Evolutionary conservation across 2,329 filamentous ascomycete genomes (phyloP).

Genomic region (Lasiodiplodia hormozganensis): DNA sequence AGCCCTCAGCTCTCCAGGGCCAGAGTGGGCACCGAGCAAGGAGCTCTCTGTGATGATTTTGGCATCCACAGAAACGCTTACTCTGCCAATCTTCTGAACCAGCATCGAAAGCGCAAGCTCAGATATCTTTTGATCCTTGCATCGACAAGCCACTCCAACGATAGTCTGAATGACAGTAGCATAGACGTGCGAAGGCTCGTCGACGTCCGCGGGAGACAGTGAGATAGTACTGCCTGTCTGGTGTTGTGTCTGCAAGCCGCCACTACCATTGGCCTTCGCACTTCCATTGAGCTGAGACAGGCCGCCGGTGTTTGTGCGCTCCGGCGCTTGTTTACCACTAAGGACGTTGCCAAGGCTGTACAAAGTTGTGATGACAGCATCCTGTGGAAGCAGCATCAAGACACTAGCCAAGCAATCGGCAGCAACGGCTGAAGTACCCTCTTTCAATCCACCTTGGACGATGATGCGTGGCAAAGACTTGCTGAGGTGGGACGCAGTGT

Average conservation of each 20-base stretch:
- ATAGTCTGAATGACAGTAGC: slow-evolving; percentile 94
- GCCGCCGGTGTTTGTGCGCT: slow-evolving; percentile 56
- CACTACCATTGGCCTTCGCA: slow-evolving; percentile 44
- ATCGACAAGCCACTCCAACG: slow-evolving; percentile 83
- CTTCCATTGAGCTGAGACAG: slow-evolving; percentile 57
- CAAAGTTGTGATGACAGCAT: slow-evolving; percentile 91
- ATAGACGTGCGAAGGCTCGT: slow-evolving; percentile 79
- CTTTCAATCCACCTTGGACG: slow-evolving; percentile 78
- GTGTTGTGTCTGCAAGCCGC: slow-evolving; percentile 53
- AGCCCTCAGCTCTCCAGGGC: slow-evolving; percentile 81
- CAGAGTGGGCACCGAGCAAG: slow-evolving; percentile 76
- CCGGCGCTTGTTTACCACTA: slow-evolving; percentile 69
- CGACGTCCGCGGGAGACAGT: slow-evolving; percentile 74
- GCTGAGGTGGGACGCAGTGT: slow-evolving; percentile 76
- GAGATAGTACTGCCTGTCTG: slow-evolving; percentile 78
- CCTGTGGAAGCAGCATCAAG: slow-evolving; percentile 82
- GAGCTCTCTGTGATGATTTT: slow-evolving; percentile 86
- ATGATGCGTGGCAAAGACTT: slow-evolving; percentile 85
- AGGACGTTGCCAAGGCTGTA: slow-evolving; percentile 97
- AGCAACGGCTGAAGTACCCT: slow-evolving; percentile 74
- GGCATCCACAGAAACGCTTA: slow-evolving; percentile 79
- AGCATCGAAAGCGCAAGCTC: slow-evolving; percentile 94
- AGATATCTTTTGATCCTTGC: slow-evolving; percentile 88
- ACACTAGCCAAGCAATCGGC: slow-evolving; percentile 85
- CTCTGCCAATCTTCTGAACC: slow-evolving; percentile 90